Evolutionary conservation across 2,329 filamentous ascomycete species (phyloP), one percentile per base, ranked within the genome.

Genomic region (Fusarium praegraminearum): DNA sequence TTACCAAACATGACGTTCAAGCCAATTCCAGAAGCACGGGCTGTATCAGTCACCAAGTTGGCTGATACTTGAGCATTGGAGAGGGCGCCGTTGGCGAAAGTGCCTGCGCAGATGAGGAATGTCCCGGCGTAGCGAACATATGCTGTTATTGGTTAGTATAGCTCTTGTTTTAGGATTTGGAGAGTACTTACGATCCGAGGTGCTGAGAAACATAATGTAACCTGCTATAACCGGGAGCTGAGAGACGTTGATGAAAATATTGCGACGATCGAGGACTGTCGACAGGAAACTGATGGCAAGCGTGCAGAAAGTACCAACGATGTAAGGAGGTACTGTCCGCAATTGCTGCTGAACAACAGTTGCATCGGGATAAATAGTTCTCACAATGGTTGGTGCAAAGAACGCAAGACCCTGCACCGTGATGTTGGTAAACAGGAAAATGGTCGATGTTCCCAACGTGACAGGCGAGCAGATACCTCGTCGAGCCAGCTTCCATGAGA

Each of bases 381-480:
- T 78, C 44, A 91, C 87, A 52, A 91, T 91, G 0, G 88, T 90
- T 0, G 89, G 89, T 0, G 84, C 80, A 73, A 91, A 91, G 81
- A 91, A 90, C 11, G 85, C 87, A 1, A 91, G 80, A 3, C 88
- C 88, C 72, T 90, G 87, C 2, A 90, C 89, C 0, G 89, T 90
- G 69, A 91, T 84, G 77, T 90, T 91, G 79, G 89, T 80, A 46
- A 90, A 82, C 2, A 89, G 78, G 77, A 90, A 90, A 67, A 90
- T 85, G 65, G 86, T 80, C 0, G 86, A 77, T 0, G 84, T 87
- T 2, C 76, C 76, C 0, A 90, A 66, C 0, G 86, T 87, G 15
- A 89, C 82, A 0, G 88, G 89, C 1, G 62, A 65, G 4, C 45
- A 41, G 16, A 65, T 51, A 2, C 62, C 62, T 4, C 62, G 62